These are phyloP conservation scores for Galium porrigens DNA, from an alignment of 305 asterid species.

Conservation along the genomic window DNA sequence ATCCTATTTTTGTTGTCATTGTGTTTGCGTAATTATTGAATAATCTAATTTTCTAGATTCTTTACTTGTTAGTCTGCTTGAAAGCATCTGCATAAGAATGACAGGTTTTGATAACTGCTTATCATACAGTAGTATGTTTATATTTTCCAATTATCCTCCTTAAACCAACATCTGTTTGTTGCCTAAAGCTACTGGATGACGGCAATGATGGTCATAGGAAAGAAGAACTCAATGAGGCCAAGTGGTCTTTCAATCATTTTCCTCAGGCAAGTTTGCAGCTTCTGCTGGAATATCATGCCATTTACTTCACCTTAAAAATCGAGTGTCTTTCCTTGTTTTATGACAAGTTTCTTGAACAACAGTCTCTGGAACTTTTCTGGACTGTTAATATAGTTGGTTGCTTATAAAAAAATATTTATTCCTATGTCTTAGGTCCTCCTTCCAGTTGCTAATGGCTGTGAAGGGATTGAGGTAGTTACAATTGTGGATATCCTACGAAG, in stretches of 20 bases:
- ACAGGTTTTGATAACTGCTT: background rate
- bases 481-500: constrained; percentile 59
- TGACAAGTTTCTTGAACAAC: background rate
- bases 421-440: constrained; percentile 48
- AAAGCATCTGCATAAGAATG: background rate
- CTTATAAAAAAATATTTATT: background rate
- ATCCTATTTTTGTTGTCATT: background rate
- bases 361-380: background rate
- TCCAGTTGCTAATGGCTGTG: constrained; percentile 78
- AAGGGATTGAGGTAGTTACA: constrained; percentile 72
- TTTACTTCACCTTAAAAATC: background rate
- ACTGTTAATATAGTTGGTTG: background rate
- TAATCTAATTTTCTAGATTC: background rate
- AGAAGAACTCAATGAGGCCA: constrained; percentile 62
- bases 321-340: background rate
- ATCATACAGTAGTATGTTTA: background rate
- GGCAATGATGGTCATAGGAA: constrained; percentile 29
- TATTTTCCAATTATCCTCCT: constrained; percentile 8
- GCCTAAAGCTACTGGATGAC: constrained; percentile 36
- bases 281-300: background rate
- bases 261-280: constrained; percentile 37
- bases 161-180: constrained; percentile 12
- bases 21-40: background rate
- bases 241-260: constrained; percentile 56
- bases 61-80: background rate